These are phyloP conservation scores for Flaveria linearis DNA, from an alignment of 129 eudicot genomes.

Conservation along the genomic window DNA sequence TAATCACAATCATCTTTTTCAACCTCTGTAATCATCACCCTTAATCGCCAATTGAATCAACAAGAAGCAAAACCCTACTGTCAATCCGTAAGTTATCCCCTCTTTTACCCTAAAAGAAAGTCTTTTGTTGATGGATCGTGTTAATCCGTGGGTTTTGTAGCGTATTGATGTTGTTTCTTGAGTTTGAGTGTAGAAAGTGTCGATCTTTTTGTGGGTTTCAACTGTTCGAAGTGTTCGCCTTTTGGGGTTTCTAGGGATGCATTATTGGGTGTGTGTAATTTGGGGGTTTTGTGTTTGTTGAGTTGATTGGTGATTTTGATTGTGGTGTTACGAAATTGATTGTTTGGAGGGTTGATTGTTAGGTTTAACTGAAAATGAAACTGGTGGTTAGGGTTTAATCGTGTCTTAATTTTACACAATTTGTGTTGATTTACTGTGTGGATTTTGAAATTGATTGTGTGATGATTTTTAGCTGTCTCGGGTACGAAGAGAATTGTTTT, in stretches of 20 bases:
- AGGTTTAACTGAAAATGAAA: conserved; percentile 8
- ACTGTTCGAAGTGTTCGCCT: conserved; percentile 23
- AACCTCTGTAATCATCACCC: conserved; percentile 18
- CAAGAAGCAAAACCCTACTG: conserved; percentile 27
- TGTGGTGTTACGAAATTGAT: conserved; percentile 14
- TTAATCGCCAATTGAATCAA: conserved; percentile 25
- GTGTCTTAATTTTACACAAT: background rate
- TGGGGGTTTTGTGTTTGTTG: conserved; percentile 27
- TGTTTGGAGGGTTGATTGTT: conserved; percentile 19
- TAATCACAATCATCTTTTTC: conserved; percentile 4
- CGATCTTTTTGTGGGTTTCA: conserved; percentile 17
- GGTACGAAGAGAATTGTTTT: background rate
- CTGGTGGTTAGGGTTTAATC: conserved; percentile 19
- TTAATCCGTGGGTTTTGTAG: conserved; percentile 14
- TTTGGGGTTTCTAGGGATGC: conserved; percentile 15
- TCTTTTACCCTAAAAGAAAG: background rate
- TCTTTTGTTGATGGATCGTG: conserved; percentile 14
- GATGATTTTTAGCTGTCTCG: conserved; percentile 14
- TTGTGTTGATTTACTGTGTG: background rate
- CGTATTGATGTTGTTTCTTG: background rate
- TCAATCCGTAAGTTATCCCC: conserved; percentile 26
- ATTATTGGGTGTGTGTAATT: conserved; percentile 16
- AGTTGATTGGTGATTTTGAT: conserved; percentile 21
- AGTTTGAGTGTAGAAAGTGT: conserved; percentile 8
- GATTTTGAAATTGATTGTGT: conserved; percentile 6